These are phyloP conservation scores for Populus davidiana DNA, from an alignment of 345 rosid species.

Conservation along the genomic window DNA sequence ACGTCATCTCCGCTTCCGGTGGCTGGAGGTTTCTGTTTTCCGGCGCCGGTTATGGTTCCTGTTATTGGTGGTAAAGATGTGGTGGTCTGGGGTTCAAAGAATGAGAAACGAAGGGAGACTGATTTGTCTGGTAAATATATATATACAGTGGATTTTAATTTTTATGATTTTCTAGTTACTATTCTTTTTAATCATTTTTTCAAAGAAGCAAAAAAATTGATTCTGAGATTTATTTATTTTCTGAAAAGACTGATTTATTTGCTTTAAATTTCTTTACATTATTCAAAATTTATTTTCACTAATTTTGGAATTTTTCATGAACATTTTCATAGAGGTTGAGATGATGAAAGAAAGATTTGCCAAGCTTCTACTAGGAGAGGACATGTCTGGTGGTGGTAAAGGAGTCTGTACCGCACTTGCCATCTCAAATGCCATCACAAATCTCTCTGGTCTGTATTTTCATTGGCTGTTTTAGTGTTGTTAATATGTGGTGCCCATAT, in stretches of 20 bases:
- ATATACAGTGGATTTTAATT: not conserved
- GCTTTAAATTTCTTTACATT: not conserved
- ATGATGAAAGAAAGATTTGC: constrained; percentile 99
- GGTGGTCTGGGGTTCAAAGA: constrained; percentile 59
- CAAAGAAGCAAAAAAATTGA: not conserved
- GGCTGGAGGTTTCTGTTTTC: constrained; percentile 45
- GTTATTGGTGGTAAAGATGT: constrained; percentile 58
- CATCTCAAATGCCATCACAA: constrained; percentile 95
- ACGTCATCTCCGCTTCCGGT: constrained; percentile 56
- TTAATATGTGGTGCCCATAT: not conserved
- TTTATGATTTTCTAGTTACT: not conserved
- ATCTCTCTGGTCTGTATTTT: constrained; percentile 72
- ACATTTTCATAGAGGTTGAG: constrained; percentile 54
- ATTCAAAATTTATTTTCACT: not conserved
- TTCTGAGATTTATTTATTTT: not conserved
- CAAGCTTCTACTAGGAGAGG: constrained; percentile 93
- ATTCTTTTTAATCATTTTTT: not conserved
- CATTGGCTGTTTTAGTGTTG: not conserved
- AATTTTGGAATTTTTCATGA: not conserved
- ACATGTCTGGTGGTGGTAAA: constrained; percentile 99
- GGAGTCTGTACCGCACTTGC: constrained; percentile 98
- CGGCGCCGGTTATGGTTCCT: constrained; percentile 53
- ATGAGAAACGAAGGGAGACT: constrained; percentile 47
- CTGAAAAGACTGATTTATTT: too few species aligned
- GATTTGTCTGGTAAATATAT: constrained; percentile 61